A percentile compares a stretch with the other conserved stretches of the same genome.
Conservation (phyloP, 306 rosid species). For the Cercis canadensis region DNA sequence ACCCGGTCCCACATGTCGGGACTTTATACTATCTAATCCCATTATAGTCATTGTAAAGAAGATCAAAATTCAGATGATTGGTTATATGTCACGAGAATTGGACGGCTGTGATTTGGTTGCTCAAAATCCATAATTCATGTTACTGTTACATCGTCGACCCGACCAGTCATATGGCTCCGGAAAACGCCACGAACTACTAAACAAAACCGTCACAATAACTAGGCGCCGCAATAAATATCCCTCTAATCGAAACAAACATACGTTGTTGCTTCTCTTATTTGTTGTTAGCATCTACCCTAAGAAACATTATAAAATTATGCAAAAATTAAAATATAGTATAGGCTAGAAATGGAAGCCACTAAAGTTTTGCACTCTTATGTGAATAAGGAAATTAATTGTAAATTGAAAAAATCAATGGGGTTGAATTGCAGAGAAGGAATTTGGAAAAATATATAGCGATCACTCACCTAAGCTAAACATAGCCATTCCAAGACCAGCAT, state of each 20-base stretch:
- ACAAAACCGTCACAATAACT: not conserved
- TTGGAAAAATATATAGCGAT: slow-evolving; percentile 35
- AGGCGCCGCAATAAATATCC: not conserved
- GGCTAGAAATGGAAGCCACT: slow-evolving; percentile 8
- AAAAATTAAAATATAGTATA: too few species aligned
- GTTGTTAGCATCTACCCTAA: too few species aligned
- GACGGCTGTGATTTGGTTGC: slow-evolving; percentile 38
- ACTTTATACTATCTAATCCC: slow-evolving; percentile 49
- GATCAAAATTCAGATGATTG: slow-evolving; percentile 10
- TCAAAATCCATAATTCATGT: not conserved
- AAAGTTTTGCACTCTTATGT: not conserved
- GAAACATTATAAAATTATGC: too few species aligned
- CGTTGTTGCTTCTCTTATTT: too few species aligned
- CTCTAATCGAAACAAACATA: too few species aligned
- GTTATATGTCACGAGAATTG: slow-evolving; percentile 33
- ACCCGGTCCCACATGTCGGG: slow-evolving; percentile 81
- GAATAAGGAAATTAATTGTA: slow-evolving; percentile 27
- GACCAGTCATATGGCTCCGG: not conserved
- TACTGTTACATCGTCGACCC: not conserved
- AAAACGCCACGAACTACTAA: not conserved
- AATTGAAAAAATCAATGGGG: slow-evolving; percentile 31
- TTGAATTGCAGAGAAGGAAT: slow-evolving; percentile 18
- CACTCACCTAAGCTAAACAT: slow-evolving; percentile 98
- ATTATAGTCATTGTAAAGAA: slow-evolving; percentile 35
- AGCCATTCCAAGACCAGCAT: slow-evolving; percentile 99